Percentiles rank a stretch among this genome's conserved stretches.
Conservation (phyloP, 208 protist species). For the Leishmania guyanensis region DNA sequence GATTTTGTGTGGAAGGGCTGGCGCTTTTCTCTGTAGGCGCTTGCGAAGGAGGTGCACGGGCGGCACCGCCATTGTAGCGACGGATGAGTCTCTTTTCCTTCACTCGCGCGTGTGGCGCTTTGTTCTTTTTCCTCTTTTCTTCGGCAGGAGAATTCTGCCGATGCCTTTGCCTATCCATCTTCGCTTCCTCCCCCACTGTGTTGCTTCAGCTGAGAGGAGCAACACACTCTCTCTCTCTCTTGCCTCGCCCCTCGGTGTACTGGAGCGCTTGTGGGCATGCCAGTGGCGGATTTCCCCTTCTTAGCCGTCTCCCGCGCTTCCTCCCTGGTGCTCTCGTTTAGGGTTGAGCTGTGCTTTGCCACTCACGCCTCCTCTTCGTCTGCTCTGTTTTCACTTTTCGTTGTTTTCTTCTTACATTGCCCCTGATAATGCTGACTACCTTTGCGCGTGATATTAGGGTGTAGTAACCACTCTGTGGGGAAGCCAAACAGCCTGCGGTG, state of each 20-base stretch:
- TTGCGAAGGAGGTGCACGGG: background rate
- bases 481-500: background rate
- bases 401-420: background rate
- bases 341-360: background rate
- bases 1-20: background rate
- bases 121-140: background rate
- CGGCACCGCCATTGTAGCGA: background rate
- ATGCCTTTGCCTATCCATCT: background rate
- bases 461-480: background rate
- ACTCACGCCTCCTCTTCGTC: background rate
- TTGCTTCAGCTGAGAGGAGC: background rate
- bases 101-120: background rate
- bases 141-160: background rate
- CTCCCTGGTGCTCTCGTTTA: background rate
- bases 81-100: background rate
- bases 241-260: background rate
- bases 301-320: background rate
- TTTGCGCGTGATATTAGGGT: background rate
- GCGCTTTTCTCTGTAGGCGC: background rate
- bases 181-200: background rate
- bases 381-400: background rate
- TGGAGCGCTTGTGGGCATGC: background rate
- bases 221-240: background rate
- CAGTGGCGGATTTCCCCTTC: background rate
- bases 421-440: background rate